A percentile compares a stretch with the other conserved stretches of the same genome.
phyloP scores from a whole-genome alignment of 352 stramenopile genomes.

The Globisporangium cystogenes region DNA sequence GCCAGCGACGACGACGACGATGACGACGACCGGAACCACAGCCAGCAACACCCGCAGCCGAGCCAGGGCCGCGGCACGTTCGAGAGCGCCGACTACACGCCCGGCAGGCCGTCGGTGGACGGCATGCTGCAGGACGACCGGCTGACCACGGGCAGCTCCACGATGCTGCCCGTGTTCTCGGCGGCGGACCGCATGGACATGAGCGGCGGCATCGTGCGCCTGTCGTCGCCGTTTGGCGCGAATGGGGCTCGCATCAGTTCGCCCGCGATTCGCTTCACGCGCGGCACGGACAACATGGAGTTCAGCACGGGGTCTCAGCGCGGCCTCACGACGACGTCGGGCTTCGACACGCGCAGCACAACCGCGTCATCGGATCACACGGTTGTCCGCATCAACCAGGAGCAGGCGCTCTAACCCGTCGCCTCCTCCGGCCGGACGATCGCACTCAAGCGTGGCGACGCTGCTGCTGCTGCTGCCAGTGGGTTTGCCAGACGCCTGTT shows the following conservation, averaged over 20 bases:
- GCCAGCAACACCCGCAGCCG: constrained; percentile 4
- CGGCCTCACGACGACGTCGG: not conserved
- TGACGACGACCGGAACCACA: constrained; percentile 1
- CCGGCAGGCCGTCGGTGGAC: constrained; percentile 7
- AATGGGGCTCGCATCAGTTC: constrained; percentile 11
- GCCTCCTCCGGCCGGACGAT: too few species aligned
- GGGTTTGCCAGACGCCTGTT: too few species aligned
- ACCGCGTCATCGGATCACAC: not conserved
- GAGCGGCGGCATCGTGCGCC: constrained; percentile 5
- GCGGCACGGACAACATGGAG: constrained; percentile 6
- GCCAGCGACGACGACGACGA: not conserved
- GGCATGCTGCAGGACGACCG: constrained; percentile 13
- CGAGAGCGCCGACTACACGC: constrained; percentile 12
- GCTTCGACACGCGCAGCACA: not conserved
- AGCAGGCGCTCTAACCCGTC: constrained; percentile 1
- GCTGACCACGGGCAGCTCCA: constrained; percentile 6
- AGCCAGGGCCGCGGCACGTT: constrained; percentile 8
- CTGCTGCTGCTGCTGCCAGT: not conserved
- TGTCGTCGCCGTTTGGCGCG: constrained; percentile 13
- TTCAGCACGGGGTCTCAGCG: constrained; percentile 3
- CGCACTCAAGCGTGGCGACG: too few species aligned
- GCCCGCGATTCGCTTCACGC: not conserved
- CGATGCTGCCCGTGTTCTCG: constrained; percentile 12
- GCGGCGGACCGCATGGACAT: constrained; percentile 5
- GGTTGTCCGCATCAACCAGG: constrained; percentile 6